A percentile compares a stretch with the other conserved stretches of the same genome.
These are phyloP conservation scores for Coniosporium apollinis DNA, from an alignment of 495 filamentous ascomycete genomes.

Conservation along the genomic window DNA sequence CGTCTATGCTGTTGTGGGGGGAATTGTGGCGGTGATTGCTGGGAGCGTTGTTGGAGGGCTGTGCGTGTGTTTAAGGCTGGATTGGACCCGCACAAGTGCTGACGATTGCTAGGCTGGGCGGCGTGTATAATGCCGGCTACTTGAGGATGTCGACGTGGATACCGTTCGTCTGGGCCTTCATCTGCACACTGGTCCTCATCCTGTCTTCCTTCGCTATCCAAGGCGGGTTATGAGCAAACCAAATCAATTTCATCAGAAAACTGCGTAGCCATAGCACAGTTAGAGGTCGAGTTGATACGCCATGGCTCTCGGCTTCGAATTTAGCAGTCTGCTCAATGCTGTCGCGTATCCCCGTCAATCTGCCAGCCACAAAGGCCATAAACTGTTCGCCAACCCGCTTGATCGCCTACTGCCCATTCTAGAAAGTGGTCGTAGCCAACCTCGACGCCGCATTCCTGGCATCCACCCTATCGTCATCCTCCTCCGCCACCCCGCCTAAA, in stretches of 20 bases:
- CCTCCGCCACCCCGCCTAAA: constrained; percentile 56
- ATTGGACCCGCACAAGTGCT: no score
- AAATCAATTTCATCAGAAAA: no score
- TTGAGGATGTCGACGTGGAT: constrained; percentile 97
- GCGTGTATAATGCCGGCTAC: constrained; percentile 71
- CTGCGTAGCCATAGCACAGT: no score
- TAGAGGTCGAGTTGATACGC: no score
- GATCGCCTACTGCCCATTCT: neutral
- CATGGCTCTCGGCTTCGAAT: no score
- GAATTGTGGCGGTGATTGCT: constrained; percentile 65
- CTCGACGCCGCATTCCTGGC: constrained; percentile 87
- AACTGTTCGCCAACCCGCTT: no score
- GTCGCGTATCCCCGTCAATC: no score
- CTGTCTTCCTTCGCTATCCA: constrained; percentile 89
- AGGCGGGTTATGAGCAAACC: constrained; percentile 67
- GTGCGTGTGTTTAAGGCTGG: constrained; percentile 35
- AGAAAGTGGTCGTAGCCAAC: constrained; percentile 88
- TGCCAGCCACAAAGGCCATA: no score
- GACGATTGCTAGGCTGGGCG: constrained; percentile 46
- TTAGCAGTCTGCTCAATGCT: no score
- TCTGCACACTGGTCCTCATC: constrained; percentile 79
- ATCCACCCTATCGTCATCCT: constrained; percentile 87
- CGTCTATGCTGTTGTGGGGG: constrained; percentile 49
- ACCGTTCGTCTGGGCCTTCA: constrained; percentile 82
- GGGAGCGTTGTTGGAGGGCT: constrained; percentile 79